Base-by-base conservation (phyloP, 495 filamentous ascomycete genomes). In the Chaetomidium leptoderma region DNA sequence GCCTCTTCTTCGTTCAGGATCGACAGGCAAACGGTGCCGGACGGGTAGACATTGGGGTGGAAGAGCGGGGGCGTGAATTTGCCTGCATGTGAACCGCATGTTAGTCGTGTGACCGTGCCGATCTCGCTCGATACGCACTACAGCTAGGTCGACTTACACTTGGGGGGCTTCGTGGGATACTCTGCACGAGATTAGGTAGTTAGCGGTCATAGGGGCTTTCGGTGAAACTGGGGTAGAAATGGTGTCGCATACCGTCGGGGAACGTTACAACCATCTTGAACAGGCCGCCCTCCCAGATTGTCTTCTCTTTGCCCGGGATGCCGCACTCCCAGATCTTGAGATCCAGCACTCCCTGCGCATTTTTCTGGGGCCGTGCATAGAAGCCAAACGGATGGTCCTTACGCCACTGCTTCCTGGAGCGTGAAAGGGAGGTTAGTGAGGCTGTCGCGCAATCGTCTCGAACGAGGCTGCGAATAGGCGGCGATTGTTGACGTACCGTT, bases 1-100 rank as follows among this genome's bases (percentile, higher is more conserved):
- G 88, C 93, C 67, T 99, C 93, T 60, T 99, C 93, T 70, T 99
- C 95, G 72, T 99, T 99, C 56, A 99, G 73, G 63, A 99, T 99
- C 16, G 90, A 96, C 13, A 99, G 82, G 70, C 93, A 99, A 51
- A 99, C 95, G 19, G 93, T 97, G 55, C 93, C 95, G 2, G 92
- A 97, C 1, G 93, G 93, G 70, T 99, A 99, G 65, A 99, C 95
- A 67, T 99, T 99, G 0, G 93, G 93, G 69, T 99, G 93, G 78
- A 97, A 99, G 14, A 99, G 86, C 3, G 93, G 91, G 7, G 93
- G 93, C 1, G 85, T 81, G 65, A 99, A 99, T 83, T 96, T 96
- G 85, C 92, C 92, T 97, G 63, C 42, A 62, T 50, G 54, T 62
- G 44, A 59, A 40, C 36, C 60, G 55, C 46, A 55, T 40, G 65